These are phyloP conservation scores for Pythium biforme DNA, from an alignment of 352 stramenopile genomes.

Conservation along the genomic window DNA sequence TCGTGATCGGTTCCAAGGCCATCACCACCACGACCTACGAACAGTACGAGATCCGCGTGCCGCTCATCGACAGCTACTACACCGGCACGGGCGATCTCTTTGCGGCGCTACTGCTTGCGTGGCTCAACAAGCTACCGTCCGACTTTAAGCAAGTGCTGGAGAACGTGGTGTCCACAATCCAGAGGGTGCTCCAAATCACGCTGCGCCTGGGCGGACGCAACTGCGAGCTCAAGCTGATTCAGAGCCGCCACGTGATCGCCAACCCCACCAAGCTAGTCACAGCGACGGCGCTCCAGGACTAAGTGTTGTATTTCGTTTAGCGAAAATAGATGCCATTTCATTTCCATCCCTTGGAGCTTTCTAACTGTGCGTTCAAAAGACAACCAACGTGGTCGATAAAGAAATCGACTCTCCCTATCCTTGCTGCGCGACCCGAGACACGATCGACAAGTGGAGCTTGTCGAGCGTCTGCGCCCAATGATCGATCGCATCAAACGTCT, in stretches of 20 bases:
- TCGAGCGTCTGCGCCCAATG: slow-evolving; percentile 57
- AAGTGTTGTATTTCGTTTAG: background rate
- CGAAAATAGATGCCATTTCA: slow-evolving; percentile 17
- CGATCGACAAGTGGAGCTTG: slow-evolving; percentile 47
- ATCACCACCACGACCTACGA: slow-evolving; percentile 36
- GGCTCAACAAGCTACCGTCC: slow-evolving; percentile 58
- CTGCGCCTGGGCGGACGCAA: slow-evolving; percentile 58
- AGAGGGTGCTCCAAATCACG: slow-evolving; percentile 74
- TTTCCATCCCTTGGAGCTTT: background rate
- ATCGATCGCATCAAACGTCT: slow-evolving; percentile 70
- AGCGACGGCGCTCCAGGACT: slow-evolving; percentile 35
- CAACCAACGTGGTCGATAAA: background rate
- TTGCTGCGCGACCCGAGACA: slow-evolving; percentile 32
- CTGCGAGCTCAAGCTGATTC: slow-evolving; percentile 83
- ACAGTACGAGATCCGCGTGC: slow-evolving; percentile 78
- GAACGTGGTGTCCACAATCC: slow-evolving; percentile 77
- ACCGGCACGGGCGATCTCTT: slow-evolving; percentile 84
- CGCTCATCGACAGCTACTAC: slow-evolving; percentile 81
- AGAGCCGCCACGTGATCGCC: slow-evolving; percentile 71
- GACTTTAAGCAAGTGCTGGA: slow-evolving; percentile 73
- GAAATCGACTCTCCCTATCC: background rate
- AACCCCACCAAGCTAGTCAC: slow-evolving; percentile 49
- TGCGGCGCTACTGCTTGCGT: slow-evolving; percentile 75
- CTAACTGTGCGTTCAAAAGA: background rate
- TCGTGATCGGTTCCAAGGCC: slow-evolving; percentile 66